Percentiles rank a stretch among this genome's conserved stretches.
Evolutionary conservation across 345 rosid species (phyloP).

Genomic region (Bruguiera parviflora): DNA sequence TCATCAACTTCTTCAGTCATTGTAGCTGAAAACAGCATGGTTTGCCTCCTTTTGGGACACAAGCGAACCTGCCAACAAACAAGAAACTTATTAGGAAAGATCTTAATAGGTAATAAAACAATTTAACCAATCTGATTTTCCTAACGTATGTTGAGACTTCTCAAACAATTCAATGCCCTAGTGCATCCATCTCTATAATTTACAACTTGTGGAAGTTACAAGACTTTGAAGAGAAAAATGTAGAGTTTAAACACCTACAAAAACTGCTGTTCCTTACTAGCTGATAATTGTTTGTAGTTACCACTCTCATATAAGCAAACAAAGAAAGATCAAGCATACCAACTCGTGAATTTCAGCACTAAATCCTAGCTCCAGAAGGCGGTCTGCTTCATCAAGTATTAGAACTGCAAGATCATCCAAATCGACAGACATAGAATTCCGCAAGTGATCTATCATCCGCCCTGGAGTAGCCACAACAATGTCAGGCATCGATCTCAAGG

Average conservation of each 20-base stretch:
- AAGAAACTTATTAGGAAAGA: conserved; percentile 1
- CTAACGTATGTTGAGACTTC: background rate
- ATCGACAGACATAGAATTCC: conserved; percentile 90
- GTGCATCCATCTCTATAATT: background rate
- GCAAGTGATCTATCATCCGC: conserved; percentile 94
- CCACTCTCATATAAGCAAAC: background rate
- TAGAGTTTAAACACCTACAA: background rate
- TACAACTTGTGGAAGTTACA: background rate
- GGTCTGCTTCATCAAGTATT: conserved; percentile 96
- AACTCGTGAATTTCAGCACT: conserved; percentile 89
- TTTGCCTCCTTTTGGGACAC: conserved; percentile 94
- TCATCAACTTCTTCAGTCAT: conserved; percentile 95
- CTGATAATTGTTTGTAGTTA: background rate
- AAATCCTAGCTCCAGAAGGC: conserved; percentile 94
- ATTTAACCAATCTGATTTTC: too few relatives aligned
- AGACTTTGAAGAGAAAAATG: background rate
- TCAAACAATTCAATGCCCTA: background rate
- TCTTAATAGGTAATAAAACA: background rate
- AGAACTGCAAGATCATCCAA: conserved; percentile 90
- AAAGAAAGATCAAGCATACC: conserved; percentile 40
- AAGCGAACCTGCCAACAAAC: conserved; percentile 58
- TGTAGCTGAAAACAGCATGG: conserved; percentile 95
- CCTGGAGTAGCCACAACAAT: conserved; percentile 98
- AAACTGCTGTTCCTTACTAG: background rate
- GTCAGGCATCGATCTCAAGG: conserved; percentile 90